These are phyloP conservation scores for Nematodospora anomalae DNA, from an alignment of 1,139 yeast species.

Conservation along the genomic window DNA sequence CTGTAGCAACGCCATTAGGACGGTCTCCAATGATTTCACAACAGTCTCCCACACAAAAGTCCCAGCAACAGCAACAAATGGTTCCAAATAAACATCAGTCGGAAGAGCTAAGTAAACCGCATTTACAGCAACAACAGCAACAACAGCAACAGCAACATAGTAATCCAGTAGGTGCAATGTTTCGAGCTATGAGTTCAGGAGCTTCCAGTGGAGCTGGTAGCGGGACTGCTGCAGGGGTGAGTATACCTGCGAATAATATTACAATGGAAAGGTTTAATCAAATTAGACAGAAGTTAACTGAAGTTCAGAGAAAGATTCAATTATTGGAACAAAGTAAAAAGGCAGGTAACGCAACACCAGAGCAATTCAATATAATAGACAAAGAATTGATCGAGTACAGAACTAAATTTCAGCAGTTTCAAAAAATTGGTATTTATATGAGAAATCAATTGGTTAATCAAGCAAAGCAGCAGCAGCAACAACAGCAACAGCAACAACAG, in stretches of 20 bases:
- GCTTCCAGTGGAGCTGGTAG: constrained; percentile 12
- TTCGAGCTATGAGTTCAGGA: constrained; percentile 10
- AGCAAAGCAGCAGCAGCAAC: constrained; percentile 22
- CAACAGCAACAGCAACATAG: constrained; percentile 5
- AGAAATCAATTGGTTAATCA: constrained; percentile 41
- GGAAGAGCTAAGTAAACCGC: constrained; percentile 9
- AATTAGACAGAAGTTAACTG: constrained; percentile 39
- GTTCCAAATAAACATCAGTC: constrained; percentile 11
- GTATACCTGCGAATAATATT: constrained; percentile 16
- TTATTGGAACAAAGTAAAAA: constrained; percentile 31
- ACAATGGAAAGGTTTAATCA: constrained; percentile 45
- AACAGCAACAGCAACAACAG: constrained; percentile 12
- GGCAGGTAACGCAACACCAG: constrained; percentile 20
- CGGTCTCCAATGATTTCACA: constrained; percentile 14
- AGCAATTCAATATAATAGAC: constrained; percentile 36
- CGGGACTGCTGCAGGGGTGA: constrained; percentile 8
- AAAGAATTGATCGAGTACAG: constrained; percentile 38
- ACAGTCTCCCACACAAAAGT: constrained; percentile 11
- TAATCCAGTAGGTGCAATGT: constrained; percentile 2
- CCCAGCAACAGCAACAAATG: constrained; percentile 6
- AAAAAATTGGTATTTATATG: constrained; percentile 42
- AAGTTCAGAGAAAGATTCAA: constrained; percentile 45
- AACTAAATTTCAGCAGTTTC: constrained; percentile 39
- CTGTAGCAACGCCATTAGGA: constrained; percentile 8
- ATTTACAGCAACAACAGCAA: constrained; percentile 7